These are phyloP conservation scores for Protostelium mycophagum DNA, from an alignment of 78 protist species.

Conservation along the genomic window DNA sequence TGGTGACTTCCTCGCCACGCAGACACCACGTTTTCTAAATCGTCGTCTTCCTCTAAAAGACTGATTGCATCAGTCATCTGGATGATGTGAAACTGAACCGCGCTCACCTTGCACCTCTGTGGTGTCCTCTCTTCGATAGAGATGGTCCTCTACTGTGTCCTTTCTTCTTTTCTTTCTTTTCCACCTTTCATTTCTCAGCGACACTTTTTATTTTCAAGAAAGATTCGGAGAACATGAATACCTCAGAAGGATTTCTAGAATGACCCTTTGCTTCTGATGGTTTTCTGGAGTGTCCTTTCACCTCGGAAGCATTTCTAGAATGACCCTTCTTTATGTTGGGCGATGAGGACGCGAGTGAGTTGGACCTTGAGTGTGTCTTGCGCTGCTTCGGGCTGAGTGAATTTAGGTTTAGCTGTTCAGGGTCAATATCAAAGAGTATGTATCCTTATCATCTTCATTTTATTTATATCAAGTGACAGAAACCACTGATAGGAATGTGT, in stretches of 20 bases:
- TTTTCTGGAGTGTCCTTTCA: background rate
- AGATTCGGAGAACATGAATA: too few species aligned
- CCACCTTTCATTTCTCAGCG: too few species aligned
- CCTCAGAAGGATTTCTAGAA: background rate
- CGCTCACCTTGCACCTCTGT: background rate
- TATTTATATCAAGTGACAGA: too few species aligned
- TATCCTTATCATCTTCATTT: too few species aligned
- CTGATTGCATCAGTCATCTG: background rate
- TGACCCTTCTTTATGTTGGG: background rate
- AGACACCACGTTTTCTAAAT: background rate
- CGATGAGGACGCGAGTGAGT: background rate
- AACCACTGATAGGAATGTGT: too few species aligned
- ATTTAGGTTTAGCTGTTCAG: too few species aligned
- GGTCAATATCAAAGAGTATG: too few species aligned
- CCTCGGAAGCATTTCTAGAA: background rate
- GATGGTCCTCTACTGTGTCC: too few species aligned
- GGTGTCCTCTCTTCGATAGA: background rate
- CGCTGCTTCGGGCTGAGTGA: too few species aligned
- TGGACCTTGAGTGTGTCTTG: background rate
- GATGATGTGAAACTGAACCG: background rate
- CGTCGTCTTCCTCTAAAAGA: background rate
- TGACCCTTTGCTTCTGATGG: background rate
- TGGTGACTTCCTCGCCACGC: too few species aligned
- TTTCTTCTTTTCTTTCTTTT: too few species aligned
- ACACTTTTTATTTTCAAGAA: too few species aligned